Percentiles rank a stretch among this genome's conserved stretches.
Conservation (phyloP, 257 asterid genomes). For the Agastache rugosa region DNA sequence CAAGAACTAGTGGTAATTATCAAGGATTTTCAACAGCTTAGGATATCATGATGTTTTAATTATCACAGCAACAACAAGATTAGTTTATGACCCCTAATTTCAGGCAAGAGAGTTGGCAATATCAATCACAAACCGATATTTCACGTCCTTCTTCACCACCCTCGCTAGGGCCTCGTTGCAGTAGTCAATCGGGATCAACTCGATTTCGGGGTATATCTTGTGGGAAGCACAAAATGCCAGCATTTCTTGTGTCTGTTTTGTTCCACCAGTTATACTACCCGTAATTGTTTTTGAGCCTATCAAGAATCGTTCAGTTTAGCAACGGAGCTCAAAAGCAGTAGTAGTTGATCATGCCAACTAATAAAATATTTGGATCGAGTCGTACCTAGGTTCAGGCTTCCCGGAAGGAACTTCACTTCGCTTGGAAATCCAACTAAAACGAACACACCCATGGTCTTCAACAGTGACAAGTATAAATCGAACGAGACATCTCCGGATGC, state of each 20-base stretch:
- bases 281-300: slow-evolving; percentile 64
- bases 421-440: slow-evolving; percentile 82
- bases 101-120: slow-evolving; percentile 70
- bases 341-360: not conserved
- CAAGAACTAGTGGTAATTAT: not conserved
- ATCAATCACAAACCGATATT: slow-evolving; percentile 89
- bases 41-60: not conserved
- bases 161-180: slow-evolving; percentile 83
- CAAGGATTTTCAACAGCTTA: not conserved
- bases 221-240: slow-evolving; percentile 81
- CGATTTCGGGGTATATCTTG: slow-evolving; percentile 85
- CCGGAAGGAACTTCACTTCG: slow-evolving; percentile 70
- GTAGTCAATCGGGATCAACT: slow-evolving; percentile 67
- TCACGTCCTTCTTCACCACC: slow-evolving; percentile 80
- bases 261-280: slow-evolving; percentile 88
- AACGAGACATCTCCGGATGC: slow-evolving; percentile 74
- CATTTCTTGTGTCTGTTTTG: slow-evolving; percentile 80
- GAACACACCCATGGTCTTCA: slow-evolving; percentile 80
- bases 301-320: not conserved
- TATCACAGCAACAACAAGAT: not conserved
- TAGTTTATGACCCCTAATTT: slow-evolving; percentile 14
- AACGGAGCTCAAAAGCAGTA: not conserved
- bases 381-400: slow-evolving; percentile 58
- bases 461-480: slow-evolving; percentile 64
- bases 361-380: not conserved